Conservation (phyloP, 768 basidiomycete species). For the Lentinus tigrinus region DNA sequence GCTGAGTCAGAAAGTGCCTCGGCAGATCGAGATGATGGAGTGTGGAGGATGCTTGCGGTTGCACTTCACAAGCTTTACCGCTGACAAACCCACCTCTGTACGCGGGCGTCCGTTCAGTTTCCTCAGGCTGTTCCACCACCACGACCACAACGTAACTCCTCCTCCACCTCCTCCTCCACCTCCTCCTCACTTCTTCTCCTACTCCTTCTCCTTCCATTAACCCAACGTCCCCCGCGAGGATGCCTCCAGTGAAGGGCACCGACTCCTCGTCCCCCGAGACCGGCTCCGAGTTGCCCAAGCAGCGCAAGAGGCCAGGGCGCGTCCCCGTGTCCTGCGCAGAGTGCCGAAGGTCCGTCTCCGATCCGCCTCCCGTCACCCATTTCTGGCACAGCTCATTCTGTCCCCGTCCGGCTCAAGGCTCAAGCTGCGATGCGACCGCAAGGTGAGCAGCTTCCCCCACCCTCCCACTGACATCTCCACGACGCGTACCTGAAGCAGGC, state of each 20-base stretch:
- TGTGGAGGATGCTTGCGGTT: too few species aligned
- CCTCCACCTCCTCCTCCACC: too few species aligned
- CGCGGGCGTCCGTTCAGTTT: too few species aligned
- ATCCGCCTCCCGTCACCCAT: not conserved
- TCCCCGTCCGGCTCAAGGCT: slow-evolving; percentile 22
- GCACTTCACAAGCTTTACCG: too few species aligned
- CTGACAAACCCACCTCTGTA: too few species aligned
- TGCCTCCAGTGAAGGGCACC: slow-evolving; percentile 14
- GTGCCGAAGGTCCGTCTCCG: slow-evolving; percentile 31
- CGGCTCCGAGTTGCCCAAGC: slow-evolving; percentile 24
- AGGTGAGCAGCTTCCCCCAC: slow-evolving; percentile 17
- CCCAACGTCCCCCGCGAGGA: too few species aligned
- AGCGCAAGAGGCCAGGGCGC: slow-evolving; percentile 48
- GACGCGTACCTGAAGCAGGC: not conserved
- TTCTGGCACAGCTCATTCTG: not conserved
- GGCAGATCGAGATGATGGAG: too few species aligned
- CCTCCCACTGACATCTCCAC: not conserved
- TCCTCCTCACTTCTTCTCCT: not conserved
- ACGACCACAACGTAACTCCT: too few species aligned
- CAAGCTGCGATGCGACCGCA: slow-evolving; percentile 35
- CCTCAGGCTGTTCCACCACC: too few species aligned
- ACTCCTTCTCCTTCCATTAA: not conserved
- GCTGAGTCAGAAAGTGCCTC: too few species aligned
- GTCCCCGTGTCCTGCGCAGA: slow-evolving; percentile 41
- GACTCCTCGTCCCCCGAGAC: slow-evolving; percentile 16